Evolutionary conservation across 192 early-diverging fungal genomes (phyloP).

Genomic region (Coemansia sp.): DNA sequence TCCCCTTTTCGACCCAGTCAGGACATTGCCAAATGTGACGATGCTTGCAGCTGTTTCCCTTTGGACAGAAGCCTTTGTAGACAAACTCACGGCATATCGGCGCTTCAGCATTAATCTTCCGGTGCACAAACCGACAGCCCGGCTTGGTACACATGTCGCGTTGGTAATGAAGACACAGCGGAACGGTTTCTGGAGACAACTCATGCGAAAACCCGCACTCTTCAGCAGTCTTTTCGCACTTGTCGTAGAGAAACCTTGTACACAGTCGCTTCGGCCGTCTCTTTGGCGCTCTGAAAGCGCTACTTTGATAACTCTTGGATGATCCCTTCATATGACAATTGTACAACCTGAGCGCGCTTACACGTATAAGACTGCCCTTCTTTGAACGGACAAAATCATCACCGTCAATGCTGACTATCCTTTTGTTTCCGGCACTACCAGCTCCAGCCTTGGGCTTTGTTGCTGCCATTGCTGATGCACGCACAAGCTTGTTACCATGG

Average conservation of each 20-base stretch:
- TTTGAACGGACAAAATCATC: constrained; percentile 45
- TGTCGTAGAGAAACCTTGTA: constrained; percentile 30
- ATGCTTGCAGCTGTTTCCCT: constrained; percentile 57
- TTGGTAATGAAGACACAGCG: constrained; percentile 69
- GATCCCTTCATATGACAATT: background rate
- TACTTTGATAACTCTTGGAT: background rate
- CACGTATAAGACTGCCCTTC: constrained; percentile 30
- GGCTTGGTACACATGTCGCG: constrained; percentile 58
- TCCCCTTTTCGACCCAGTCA: constrained; percentile 62
- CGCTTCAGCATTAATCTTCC: constrained; percentile 58
- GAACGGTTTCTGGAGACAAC: constrained; percentile 56
- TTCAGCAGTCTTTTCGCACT: constrained; percentile 19
- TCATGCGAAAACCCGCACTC: constrained; percentile 62
- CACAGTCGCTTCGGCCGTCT: constrained; percentile 23
- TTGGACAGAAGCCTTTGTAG: constrained; percentile 62
- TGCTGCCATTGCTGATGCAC: constrained; percentile 11
- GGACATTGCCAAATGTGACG: constrained; percentile 73
- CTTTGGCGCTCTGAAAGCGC: background rate
- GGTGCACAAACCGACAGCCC: constrained; percentile 61
- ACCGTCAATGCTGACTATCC: constrained; percentile 37
- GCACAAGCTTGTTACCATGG: constrained; percentile 42
- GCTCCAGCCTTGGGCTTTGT: background rate
- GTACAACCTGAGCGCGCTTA: constrained; percentile 18
- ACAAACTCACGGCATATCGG: constrained; percentile 68
- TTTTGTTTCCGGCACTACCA: background rate